phyloP scores from a whole-genome alignment of 2,329 filamentous ascomycete genomes.

The Aureobasidium sp. region DNA sequence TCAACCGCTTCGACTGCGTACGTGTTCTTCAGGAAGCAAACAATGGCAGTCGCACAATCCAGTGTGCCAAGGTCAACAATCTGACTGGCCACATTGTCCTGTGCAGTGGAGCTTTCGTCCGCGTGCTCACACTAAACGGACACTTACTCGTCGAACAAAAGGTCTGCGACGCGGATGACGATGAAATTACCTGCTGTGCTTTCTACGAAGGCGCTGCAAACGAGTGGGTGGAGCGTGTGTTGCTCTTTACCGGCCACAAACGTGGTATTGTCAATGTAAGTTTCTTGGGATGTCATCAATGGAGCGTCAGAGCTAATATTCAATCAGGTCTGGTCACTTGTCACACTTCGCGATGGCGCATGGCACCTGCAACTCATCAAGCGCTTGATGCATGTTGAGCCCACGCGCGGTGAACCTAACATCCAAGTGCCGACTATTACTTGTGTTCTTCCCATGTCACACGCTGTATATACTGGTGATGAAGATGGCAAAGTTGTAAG shows the following conservation, averaged over 20 bases:
- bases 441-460: constrained; percentile 74
- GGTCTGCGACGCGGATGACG: constrained; percentile 56
- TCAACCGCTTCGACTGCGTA: constrained; percentile 83
- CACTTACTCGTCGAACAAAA: constrained; percentile 72
- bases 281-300: not conserved
- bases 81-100: constrained; percentile 83
- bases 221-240: constrained; percentile 80
- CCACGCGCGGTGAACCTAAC: constrained; percentile 50
- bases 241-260: constrained; percentile 83
- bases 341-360: constrained; percentile 47
- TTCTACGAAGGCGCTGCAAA: constrained; percentile 88
- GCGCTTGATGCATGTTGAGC: constrained; percentile 70
- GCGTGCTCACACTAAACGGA: constrained; percentile 83
- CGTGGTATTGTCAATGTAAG: constrained; percentile 76
- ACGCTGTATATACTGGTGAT: constrained; percentile 84
- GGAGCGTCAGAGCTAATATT: not conserved
- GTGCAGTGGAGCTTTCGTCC: constrained; percentile 64
- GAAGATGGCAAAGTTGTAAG: constrained; percentile 84
- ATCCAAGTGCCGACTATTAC: constrained; percentile 62
- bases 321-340: constrained; percentile 48
- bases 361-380: constrained; percentile 76
- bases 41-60: constrained; percentile 48
- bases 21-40: constrained; percentile 36
- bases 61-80: constrained; percentile 82
- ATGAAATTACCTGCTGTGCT: constrained; percentile 70